phyloP scores from a whole-genome alignment of 768 basidiomycete species.

The Amanita jacksonii region DNA sequence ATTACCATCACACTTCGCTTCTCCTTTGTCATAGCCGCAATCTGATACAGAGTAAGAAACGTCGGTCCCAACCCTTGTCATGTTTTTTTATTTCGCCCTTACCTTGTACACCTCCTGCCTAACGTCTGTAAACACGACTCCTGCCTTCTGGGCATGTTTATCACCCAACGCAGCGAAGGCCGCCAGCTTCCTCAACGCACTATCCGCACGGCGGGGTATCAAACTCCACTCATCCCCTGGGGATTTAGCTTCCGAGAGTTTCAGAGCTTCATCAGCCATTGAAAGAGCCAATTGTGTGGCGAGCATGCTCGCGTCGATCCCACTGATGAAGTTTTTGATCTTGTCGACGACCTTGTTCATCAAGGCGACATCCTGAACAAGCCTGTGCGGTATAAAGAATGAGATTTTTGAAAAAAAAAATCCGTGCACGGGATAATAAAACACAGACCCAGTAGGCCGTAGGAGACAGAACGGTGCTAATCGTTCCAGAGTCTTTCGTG shows the following conservation, averaged over 20 bases:
- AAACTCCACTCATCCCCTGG: constrained; percentile 10
- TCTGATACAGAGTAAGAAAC: constrained; percentile 18
- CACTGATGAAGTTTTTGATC: constrained; percentile 17
- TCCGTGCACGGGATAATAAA: neutral
- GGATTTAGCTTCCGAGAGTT: constrained; percentile 16
- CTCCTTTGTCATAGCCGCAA: constrained; percentile 30
- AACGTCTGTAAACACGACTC: constrained; percentile 21
- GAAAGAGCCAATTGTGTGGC: constrained; percentile 20
- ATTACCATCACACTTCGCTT: constrained; percentile 18
- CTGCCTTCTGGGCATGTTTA: constrained; percentile 18
- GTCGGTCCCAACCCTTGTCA: no score
- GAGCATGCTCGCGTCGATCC: constrained; percentile 23
- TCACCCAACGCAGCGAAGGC: constrained; percentile 20
- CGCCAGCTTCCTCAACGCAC: constrained; percentile 14
- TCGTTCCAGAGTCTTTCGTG: constrained; percentile 28
- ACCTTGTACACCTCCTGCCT: constrained; percentile 30
- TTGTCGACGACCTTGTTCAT: constrained; percentile 21
- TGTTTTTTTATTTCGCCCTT: no score
- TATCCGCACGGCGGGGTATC: constrained; percentile 9
- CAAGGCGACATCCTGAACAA: constrained; percentile 9
- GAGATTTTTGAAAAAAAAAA: neutral
- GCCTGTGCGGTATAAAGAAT: neutral
- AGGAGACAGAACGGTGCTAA: constrained; percentile 26
- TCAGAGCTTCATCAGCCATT: constrained; percentile 18
- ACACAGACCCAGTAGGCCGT: constrained; percentile 17